Conservation (phyloP, 2,329 filamentous ascomycete genomes). For the Aureobasidium sp. region DNA sequence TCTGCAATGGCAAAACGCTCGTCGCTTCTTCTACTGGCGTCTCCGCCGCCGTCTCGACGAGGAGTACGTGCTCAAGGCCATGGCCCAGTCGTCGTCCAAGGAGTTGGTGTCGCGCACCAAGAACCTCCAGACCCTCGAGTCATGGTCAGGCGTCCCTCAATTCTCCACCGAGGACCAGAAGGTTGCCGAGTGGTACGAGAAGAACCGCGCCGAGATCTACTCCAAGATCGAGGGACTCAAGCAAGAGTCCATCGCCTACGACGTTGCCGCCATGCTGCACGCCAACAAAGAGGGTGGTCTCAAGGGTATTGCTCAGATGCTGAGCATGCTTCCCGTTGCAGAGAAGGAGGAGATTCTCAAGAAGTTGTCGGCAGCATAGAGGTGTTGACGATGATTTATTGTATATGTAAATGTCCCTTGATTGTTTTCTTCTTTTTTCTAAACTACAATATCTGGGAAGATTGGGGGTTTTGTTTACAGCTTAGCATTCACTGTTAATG, state of each 20-base stretch:
- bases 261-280: slow-evolving; percentile 60
- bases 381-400: background rate
- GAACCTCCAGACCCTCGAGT: slow-evolving; percentile 67
- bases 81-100: slow-evolving; percentile 42
- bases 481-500: background rate
- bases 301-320: slow-evolving; percentile 76
- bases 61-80: slow-evolving; percentile 91
- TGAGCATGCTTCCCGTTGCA: slow-evolving; percentile 76
- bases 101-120: slow-evolving; percentile 30
- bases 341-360: slow-evolving; percentile 79
- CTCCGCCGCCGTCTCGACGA: slow-evolving; percentile 93
- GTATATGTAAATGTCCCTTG: slow-evolving; percentile 2
- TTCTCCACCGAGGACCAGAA: slow-evolving; percentile 73
- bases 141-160: slow-evolving; percentile 71
- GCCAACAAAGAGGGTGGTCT: slow-evolving; percentile 61
- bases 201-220: slow-evolving; percentile 74
- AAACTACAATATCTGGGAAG: background rate
- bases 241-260: slow-evolving; percentile 60
- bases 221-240: slow-evolving; percentile 80
- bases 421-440: background rate
- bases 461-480: background rate
- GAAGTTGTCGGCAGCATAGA: slow-evolving; percentile 35
- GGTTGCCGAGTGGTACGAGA: slow-evolving; percentile 92
- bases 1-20: slow-evolving; percentile 78
- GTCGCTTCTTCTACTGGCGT: slow-evolving; percentile 99